These are phyloP conservation scores for Termitomyces sp. DNA, from an alignment of 768 basidiomycete genomes.

Conservation along the genomic window DNA sequence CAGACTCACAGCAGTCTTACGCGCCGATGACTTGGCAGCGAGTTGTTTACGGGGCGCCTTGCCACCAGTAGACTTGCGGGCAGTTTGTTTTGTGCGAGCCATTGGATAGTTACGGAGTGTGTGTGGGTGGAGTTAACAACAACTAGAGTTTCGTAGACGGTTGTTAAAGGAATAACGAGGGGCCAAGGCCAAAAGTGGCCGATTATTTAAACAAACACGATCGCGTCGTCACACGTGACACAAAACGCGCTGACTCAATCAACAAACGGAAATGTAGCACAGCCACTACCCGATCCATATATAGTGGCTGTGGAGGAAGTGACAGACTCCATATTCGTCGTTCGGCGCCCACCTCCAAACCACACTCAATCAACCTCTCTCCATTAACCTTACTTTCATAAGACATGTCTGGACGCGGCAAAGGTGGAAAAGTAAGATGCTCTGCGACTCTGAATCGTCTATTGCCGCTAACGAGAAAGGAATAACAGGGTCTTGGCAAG, in stretches of 20 bases:
- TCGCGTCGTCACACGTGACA: conserved; percentile 35
- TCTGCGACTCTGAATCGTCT: too few species aligned
- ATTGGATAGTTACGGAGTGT: conserved; percentile 32
- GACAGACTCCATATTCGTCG: conserved; percentile 7
- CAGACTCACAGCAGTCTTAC: conserved; percentile 50
- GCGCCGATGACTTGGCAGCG: conserved; percentile 57
- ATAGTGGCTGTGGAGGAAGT: conserved; percentile 27
- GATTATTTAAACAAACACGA: conserved; percentile 23
- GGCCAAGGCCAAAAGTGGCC: not conserved
- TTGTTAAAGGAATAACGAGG: not conserved
- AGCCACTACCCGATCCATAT: conserved; percentile 37
- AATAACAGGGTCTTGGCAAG: conserved; percentile 1
- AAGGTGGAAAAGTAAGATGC: conserved; percentile 2
- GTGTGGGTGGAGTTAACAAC: not conserved
- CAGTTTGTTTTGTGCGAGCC: conserved; percentile 84
- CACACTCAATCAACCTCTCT: conserved; percentile 5
- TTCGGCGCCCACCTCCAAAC: conserved; percentile 23
- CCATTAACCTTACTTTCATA: not conserved
- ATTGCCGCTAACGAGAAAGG: not conserved
- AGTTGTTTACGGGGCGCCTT: conserved; percentile 71
- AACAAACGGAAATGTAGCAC: conserved; percentile 45
- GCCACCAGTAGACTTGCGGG: conserved; percentile 81
- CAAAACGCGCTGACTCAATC: conserved; percentile 20
- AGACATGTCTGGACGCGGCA: conserved; percentile 7
- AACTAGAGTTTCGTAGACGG: not conserved